phyloP scores from a whole-genome alignment of 768 basidiomycete species.

The Phlebiopsis flavidoalba region DNA sequence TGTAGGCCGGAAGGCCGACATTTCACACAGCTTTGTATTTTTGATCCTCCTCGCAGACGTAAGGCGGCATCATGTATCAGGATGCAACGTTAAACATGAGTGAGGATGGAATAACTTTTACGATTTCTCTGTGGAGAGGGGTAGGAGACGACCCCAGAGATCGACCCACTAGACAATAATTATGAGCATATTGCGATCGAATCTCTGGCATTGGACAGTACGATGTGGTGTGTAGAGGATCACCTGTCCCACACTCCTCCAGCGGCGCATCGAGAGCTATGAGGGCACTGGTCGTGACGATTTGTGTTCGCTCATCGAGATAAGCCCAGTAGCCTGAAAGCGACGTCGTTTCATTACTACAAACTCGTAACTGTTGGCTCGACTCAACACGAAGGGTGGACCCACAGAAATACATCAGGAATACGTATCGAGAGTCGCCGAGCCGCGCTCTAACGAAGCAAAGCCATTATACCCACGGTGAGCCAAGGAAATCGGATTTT shows the following conservation, averaged over 20 bases:
- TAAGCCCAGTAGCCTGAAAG: neutral
- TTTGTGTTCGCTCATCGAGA: neutral
- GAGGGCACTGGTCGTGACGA: neutral
- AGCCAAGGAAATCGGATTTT: neutral
- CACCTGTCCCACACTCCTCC: neutral
- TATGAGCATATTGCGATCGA: neutral
- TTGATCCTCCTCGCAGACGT: neutral
- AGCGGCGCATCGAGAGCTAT: neutral
- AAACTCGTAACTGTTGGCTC: neutral
- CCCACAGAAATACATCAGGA: slow-evolving; percentile 7
- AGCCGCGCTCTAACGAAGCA: neutral
- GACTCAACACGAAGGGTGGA: neutral
- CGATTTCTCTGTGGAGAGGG: neutral
- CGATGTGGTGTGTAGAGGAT: too few species aligned
- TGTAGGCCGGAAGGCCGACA: neutral
- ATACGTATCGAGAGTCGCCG: too few species aligned
- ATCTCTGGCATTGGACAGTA: neutral
- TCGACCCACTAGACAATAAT: neutral
- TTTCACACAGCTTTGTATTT: neutral
- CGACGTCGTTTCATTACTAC: neutral
- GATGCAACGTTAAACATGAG: neutral
- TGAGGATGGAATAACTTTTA: neutral
- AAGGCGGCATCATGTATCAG: neutral
- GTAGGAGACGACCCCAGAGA: neutral
- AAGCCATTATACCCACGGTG: neutral